Evolutionary conservation across 2,329 filamentous ascomycete genomes (phyloP).

Genomic region (Neopestalotiopsis clavispora): DNA sequence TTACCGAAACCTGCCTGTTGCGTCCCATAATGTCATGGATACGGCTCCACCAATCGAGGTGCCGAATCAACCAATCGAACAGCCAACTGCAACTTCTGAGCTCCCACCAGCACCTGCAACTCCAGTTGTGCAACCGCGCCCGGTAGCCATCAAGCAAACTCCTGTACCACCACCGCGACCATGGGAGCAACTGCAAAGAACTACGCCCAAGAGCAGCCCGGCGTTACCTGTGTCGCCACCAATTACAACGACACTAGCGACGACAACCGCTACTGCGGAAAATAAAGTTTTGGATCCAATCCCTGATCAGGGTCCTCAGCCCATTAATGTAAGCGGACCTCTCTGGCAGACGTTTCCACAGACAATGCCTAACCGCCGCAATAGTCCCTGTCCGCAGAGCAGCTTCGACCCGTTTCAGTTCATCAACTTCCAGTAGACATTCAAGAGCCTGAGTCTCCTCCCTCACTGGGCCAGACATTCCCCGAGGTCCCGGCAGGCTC

Average conservation of each 20-base stretch:
- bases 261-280: background rate
- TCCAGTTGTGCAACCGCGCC: slow-evolving; percentile 21
- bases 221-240: background rate
- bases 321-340: slow-evolving; percentile 39
- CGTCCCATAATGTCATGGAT: background rate
- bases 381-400: slow-evolving; percentile 30
- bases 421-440: slow-evolving; percentile 18
- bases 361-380: slow-evolving; percentile 40
- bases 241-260: background rate
- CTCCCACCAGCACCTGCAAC: slow-evolving; percentile 1
- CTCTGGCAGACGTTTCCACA: slow-evolving; percentile 33
- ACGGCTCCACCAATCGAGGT: background rate
- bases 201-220: slow-evolving; percentile 20
- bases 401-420: slow-evolving; percentile 24
- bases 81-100: background rate
- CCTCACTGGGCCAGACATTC: slow-evolving; percentile 21
- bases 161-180: slow-evolving; percentile 36
- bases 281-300: slow-evolving; percentile 15
- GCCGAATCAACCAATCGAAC: background rate
- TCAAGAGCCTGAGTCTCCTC: background rate
- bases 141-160: slow-evolving; percentile 28
- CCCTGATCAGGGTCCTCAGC: slow-evolving; percentile 28
- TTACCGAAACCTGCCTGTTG: background rate
- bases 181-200: slow-evolving; percentile 35
- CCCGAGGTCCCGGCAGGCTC: slow-evolving; percentile 38